Evolutionary conservation across 441 rosid species (phyloP).

Genomic region (Caryocar brasiliense): DNA sequence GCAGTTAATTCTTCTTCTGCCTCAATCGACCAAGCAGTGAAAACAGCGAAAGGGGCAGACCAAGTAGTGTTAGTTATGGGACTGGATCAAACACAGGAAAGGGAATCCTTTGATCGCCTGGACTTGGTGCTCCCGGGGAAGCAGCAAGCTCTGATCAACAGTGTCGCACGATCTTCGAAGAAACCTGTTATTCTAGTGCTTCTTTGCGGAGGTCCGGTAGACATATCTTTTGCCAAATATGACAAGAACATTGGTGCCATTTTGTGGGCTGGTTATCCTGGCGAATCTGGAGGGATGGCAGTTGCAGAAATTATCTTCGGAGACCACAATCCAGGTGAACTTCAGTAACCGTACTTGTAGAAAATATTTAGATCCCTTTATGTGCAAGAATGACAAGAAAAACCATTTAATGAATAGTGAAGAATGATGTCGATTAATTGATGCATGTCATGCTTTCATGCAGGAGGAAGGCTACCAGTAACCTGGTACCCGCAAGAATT

Average conservation of each 20-base stretch:
- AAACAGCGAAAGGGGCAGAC: conserved; percentile 44
- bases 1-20: conserved; percentile 46
- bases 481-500: conserved; percentile 82
- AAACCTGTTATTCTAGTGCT: conserved; percentile 51
- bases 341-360: background rate
- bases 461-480: conserved; percentile 73
- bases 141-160: conserved; percentile 41
- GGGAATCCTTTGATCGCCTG: conserved; percentile 47
- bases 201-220: conserved; percentile 70
- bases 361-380: background rate
- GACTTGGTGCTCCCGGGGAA: conserved; percentile 55
- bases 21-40: conserved; percentile 34
- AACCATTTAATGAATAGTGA: background rate
- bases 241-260: conserved; percentile 53
- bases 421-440: background rate
- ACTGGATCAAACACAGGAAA: conserved; percentile 64
- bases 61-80: conserved; percentile 73
- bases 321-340: conserved; percentile 66
- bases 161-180: conserved; percentile 49
- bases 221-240: conserved; percentile 49
- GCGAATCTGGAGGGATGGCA: conserved; percentile 72
- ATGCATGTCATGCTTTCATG: conserved; percentile 3
- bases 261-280: conserved; percentile 86
- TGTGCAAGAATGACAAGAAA: background rate
- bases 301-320: conserved; percentile 68